Percentiles rank a stretch among this genome's conserved stretches.
Evolutionary conservation across 441 rosid species (phyloP).

Genomic region (Dalechampia spathulata): DNA sequence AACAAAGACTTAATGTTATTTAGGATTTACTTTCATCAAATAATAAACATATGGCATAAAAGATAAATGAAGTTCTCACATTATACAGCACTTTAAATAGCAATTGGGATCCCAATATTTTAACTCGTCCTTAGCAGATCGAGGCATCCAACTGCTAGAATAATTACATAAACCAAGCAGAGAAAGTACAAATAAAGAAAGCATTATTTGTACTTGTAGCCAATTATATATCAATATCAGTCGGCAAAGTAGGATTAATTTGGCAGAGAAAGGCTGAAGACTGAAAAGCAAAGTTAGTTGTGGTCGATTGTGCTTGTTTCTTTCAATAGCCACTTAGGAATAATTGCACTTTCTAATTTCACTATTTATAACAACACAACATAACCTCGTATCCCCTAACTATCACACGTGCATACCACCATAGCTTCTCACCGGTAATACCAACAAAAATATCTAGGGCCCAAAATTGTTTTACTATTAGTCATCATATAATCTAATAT

Average conservation of each 20-base stretch:
- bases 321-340: constrained; percentile 6
- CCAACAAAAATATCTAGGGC: constrained; percentile 2
- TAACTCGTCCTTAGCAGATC: not conserved
- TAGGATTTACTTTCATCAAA: no score
- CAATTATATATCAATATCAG: not conserved
- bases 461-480: not conserved
- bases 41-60: no score
- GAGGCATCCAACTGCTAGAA: constrained; percentile 4
- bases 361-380: not conserved
- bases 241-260: not conserved
- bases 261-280: not conserved
- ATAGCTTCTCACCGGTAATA: not conserved
- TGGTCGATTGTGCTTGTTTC: constrained; percentile 3
- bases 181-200: not conserved
- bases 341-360: not conserved
- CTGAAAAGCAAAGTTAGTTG: not conserved
- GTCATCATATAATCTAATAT: not conserved
- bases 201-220: not conserved
- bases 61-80: not conserved
- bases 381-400: not conserved
- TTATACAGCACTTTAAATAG: not conserved
- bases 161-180: not conserved
- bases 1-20: no score
- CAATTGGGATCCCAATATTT: not conserved
- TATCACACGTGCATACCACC: constrained; percentile 9